Base-by-base conservation (phyloP, 768 basidiomycete species). In the Sporobolomyces roseus region DNA sequence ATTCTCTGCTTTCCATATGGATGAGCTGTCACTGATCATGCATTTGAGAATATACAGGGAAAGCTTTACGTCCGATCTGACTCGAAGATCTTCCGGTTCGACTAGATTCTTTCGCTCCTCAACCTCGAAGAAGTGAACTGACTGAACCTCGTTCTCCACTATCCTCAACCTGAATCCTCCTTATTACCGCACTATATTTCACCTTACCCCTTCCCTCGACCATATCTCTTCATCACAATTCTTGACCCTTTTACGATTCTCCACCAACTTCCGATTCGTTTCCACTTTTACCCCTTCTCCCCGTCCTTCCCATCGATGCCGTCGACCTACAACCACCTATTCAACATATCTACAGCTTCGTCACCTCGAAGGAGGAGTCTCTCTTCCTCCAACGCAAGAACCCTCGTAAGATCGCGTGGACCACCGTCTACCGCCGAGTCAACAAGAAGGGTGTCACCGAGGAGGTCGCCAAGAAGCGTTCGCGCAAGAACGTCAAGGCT, bases 401-500 rank as follows among this genome's bases (percentile, higher is more conserved):
- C 85, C 96, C 96, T 60, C 91, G 96, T 79, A 98, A 98, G 86
- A 93, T 98, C 82, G 88, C 94, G 72, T 98, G 94, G 94, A 98
- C 94, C 60, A 77, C 77, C 66, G 73, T 89, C 70, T 94, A 89
- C 85, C 89, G 91, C 74, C 89, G 93, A 76, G 91, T 96, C 88
- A 96, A 98, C 87, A 96, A 94, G 87, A 99, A 99, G 87, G 96
- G 96, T 80, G 86, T 98, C 80, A 93, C 93, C 58, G 94, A 98
- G 83, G 94, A 98, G 82, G 89, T 93, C 61, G 92, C 93, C 77
- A 99, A 98, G 91, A 97, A 96, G 84, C 89, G 94, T 73, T 89
- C 90, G 58, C 90, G 93, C 81, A 87, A 88, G 81, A 92, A 91
- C 73, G 91, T 98, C 78, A 99, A 98, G 84, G 51, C 53, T 21